Evolutionary conservation across 805 yeast species (phyloP).

Genomic region (Spathaspora girioi): DNA sequence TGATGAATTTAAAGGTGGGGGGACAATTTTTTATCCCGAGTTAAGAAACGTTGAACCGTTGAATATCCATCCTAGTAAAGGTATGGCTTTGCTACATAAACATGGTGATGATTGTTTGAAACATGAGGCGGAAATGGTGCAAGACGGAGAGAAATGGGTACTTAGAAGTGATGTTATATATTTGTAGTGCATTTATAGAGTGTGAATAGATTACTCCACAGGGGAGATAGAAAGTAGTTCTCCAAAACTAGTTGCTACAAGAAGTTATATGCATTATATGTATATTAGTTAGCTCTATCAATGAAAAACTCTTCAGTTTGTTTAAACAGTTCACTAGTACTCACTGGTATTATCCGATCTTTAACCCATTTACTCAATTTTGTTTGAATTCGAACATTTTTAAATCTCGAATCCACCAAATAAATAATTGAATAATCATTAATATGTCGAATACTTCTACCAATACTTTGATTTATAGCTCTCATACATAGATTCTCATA

Average conservation of each 20-base stretch:
- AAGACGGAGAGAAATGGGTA: slow-evolving; percentile 57
- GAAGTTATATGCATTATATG: no score
- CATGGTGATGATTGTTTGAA: slow-evolving; percentile 63
- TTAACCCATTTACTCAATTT: slow-evolving; percentile 76
- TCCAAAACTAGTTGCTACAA: no score
- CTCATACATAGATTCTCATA: slow-evolving; percentile 87
- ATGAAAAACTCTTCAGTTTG: slow-evolving; percentile 26
- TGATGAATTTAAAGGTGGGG: slow-evolving; percentile 56
- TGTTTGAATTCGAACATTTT: slow-evolving; percentile 38
- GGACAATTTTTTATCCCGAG: slow-evolving; percentile 48
- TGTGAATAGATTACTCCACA: no score
- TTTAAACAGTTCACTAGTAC: slow-evolving; percentile 11
- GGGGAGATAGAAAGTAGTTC: no score
- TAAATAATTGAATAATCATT: slow-evolving; percentile 76
- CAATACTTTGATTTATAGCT: slow-evolving; percentile 88
- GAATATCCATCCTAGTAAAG: slow-evolving; percentile 46
- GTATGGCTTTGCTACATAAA: slow-evolving; percentile 58
- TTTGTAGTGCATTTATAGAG: neutral
- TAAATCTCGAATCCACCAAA: slow-evolving; percentile 65
- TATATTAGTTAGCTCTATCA: slow-evolving; percentile 7
- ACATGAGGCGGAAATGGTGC: slow-evolving; percentile 56
- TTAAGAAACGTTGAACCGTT: slow-evolving; percentile 18
- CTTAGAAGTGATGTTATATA: slow-evolving; percentile 54
- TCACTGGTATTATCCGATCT: slow-evolving; percentile 14
- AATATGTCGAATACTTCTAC: slow-evolving; percentile 83